Evolutionary conservation across 345 rosid species (phyloP).

Genomic region (Lepidium africanum): DNA sequence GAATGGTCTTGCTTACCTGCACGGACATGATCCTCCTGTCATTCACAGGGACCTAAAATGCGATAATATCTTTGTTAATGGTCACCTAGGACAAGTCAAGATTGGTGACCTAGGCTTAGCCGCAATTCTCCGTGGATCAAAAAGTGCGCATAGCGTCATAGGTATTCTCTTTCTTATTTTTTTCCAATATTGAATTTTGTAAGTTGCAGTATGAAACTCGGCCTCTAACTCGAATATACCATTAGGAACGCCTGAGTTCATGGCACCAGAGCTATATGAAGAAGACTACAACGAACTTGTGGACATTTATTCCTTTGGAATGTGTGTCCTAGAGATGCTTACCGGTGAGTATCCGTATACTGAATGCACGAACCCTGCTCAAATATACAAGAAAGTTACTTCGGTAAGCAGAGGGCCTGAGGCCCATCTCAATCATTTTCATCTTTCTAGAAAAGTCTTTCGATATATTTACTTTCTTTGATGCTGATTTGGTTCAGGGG

Average conservation of each 20-base stretch:
- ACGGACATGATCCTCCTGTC: constrained; percentile 82
- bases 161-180: constrained; percentile 26
- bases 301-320: constrained; percentile 86
- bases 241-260: constrained; percentile 95
- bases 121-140: constrained; percentile 65
- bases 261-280: constrained; percentile 97
- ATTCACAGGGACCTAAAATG: constrained; percentile 95
- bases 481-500: constrained; percentile 40
- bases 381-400: constrained; percentile 94
- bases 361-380: constrained; percentile 89
- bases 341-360: constrained; percentile 81
- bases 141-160: constrained; percentile 83
- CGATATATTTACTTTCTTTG: constrained; percentile 1
- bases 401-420: constrained; percentile 41
- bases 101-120: constrained; percentile 95
- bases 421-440: constrained; percentile 12
- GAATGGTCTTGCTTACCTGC: constrained; percentile 62
- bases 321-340: constrained; percentile 93
- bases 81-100: constrained; percentile 91
- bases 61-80: constrained; percentile 88
- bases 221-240: neutral
- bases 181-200: neutral
- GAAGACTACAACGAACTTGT: constrained; percentile 94
- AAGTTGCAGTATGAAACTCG: neutral
- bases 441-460: neutral